A percentile compares a stretch with the other conserved stretches of the same genome.
Conservation (phyloP, 2,329 filamentous ascomycete species). For the Phialophora chinensis region DNA sequence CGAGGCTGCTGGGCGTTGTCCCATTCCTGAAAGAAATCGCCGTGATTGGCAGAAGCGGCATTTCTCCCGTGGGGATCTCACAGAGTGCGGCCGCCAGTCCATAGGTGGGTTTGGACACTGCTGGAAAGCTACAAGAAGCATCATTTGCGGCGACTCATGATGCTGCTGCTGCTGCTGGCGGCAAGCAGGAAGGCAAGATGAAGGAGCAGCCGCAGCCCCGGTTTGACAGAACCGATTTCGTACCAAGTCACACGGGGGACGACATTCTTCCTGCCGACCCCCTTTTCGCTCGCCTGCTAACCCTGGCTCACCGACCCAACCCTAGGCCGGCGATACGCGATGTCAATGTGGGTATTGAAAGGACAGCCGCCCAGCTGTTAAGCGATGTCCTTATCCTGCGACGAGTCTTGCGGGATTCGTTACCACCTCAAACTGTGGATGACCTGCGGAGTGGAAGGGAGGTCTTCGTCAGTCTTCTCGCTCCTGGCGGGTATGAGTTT, state of each 20-base stretch:
- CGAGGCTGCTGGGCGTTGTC: constrained; percentile 15
- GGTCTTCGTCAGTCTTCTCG: constrained; percentile 45
- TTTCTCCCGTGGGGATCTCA: constrained; percentile 4
- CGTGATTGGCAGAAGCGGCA: constrained; percentile 26
- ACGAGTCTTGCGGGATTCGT: constrained; percentile 34
- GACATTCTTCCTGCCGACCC: constrained; percentile 44
- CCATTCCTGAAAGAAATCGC: constrained; percentile 1
- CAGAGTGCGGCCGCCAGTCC: background rate
- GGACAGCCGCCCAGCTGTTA: constrained; percentile 45
- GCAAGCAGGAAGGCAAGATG: constrained; percentile 17
- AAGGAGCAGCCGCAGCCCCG: constrained; percentile 17
- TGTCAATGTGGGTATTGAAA: constrained; percentile 44
- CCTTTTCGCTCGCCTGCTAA: constrained; percentile 44
- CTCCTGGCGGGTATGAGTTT: constrained; percentile 48
- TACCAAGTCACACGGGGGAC: constrained; percentile 43
- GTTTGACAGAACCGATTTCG: constrained; percentile 40
- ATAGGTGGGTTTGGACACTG: background rate
- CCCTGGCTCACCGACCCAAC: constrained; percentile 41
- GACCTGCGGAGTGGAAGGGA: constrained; percentile 42
- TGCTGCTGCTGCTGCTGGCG: constrained; percentile 1
- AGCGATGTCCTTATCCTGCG: constrained; percentile 44
- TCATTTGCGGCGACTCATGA: background rate
- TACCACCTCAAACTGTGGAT: constrained; percentile 33
- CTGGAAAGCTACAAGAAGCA: background rate
- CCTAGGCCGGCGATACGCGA: constrained; percentile 43